Conservation (phyloP, 176 grass and related monocot genomes). For the Typha latifolia region DNA sequence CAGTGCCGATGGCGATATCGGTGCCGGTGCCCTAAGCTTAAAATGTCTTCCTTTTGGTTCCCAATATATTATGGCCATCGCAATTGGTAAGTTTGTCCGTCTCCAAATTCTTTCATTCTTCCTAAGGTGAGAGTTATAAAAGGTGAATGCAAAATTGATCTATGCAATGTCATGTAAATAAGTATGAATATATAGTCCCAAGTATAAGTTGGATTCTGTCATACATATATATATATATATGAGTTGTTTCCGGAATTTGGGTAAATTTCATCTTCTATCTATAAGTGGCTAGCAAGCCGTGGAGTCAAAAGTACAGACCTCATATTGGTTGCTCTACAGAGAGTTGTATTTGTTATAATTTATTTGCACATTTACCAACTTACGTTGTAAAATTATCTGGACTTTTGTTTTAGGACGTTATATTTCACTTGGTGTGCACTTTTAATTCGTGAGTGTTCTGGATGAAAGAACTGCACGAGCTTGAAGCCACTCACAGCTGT, state of each 20-base stretch:
- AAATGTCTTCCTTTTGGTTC: background rate
- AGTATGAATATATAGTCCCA: background rate
- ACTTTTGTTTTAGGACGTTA: too few species aligned
- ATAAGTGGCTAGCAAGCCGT: too few species aligned
- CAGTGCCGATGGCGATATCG: conserved; percentile 4
- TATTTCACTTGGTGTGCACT: background rate
- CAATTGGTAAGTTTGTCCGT: background rate
- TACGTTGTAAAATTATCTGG: too few species aligned
- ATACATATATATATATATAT: too few species aligned
- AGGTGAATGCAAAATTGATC: background rate
- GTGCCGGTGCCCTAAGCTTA: conserved; percentile 10
- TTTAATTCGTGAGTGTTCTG: background rate
- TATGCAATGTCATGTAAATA: conserved; percentile 6
- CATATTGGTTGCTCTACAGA: background rate
- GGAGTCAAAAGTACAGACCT: too few species aligned
- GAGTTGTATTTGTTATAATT: background rate
- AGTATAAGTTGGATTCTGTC: conserved; percentile 2
- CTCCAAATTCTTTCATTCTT: conserved; percentile 34
- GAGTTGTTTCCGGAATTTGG: background rate
- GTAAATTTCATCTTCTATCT: background rate
- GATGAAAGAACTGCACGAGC: background rate
- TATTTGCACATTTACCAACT: background rate
- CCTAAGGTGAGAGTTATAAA: conserved; percentile 1
- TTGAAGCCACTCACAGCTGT: background rate
- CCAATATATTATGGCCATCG: background rate